These are phyloP conservation scores for Arabidopsis thaliana DNA, from an alignment of 345 rosid genomes.

Conservation along the genomic window TAIR10.1 NC_003070.9:7410501-7411000, in stretches of 20 bases:
- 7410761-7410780: conserved; percentile 98
- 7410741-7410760: conserved; percentile 94
- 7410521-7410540: conserved; percentile 77
- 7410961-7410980: conserved; percentile 48
- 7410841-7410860: conserved; percentile 98
- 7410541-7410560: conserved; percentile 87
- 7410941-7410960: conserved; percentile 39
- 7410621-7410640: conserved; percentile 90
- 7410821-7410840: conserved; percentile 93
- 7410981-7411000: conserved; percentile 20
- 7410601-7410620: conserved; percentile 95
- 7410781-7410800: conserved; percentile 99
- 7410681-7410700: conserved; percentile 90
- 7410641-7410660: conserved; percentile 92
- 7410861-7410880: conserved; percentile 96
- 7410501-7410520: conserved; percentile 94
- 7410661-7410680: conserved; percentile 97
- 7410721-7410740: conserved; percentile 93
- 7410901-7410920: conserved; percentile 36
- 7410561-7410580: conserved; percentile 88
- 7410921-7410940: conserved; percentile 49
- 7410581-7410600: conserved; percentile 95
- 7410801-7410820: conserved; percentile 93
- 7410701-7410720: conserved; percentile 88
- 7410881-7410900: conserved; percentile 60